Base-by-base conservation (phyloP, 2,329 filamentous ascomycete genomes). In the Xylariaceae sp. region DNA sequence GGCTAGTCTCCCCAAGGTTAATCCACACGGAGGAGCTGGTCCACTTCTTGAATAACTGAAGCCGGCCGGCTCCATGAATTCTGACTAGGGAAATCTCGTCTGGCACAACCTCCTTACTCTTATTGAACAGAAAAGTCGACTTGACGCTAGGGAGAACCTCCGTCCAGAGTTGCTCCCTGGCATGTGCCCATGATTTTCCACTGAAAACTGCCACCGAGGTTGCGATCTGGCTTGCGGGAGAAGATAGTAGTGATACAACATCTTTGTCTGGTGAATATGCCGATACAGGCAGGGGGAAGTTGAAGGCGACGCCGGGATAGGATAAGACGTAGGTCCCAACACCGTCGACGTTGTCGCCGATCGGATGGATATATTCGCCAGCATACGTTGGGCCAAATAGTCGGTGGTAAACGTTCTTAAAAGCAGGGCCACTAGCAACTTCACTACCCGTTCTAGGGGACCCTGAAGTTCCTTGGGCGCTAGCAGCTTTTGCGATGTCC, bases 341-440 rank as follows among this genome's bases (percentile, higher is more conserved):
- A 15, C 77, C 75, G 10, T 78, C 76, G 40, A 40, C 48, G 41
- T 76, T 74, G 34, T 77, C 72, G 2, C 75, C 76, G 1, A 75
- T 66, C 6, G 89, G 83, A 8, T 86, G 80, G 36, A 96, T 80
- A 66, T 92, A 99, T 75, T 99, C 94, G 59, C 94, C 94, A 1
- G 88, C 88, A 68, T 95, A 97, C 0, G 92, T 95, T 16, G 92
- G 92, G 0, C 94, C 94, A 59, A 99, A 85, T n/a, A 96, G 77
- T 49, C 89, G 85, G 65, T 95, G 90, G 69, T 97, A 99, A 61
- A 99, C 86, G 70, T 95, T 89, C 55, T 87, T 81, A 69, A 96
- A 96, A 15, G 82, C 87, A 4, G 91, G 92, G 0, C 89, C 89
- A 9, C 70, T 69, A 46, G 76, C 29, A 54, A 59, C 46, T 50